Evolutionary conservation across 208 protist genomes (phyloP), one percentile per base, ranked within the genome.

Genomic region (Spongospora subterranea): DNA sequence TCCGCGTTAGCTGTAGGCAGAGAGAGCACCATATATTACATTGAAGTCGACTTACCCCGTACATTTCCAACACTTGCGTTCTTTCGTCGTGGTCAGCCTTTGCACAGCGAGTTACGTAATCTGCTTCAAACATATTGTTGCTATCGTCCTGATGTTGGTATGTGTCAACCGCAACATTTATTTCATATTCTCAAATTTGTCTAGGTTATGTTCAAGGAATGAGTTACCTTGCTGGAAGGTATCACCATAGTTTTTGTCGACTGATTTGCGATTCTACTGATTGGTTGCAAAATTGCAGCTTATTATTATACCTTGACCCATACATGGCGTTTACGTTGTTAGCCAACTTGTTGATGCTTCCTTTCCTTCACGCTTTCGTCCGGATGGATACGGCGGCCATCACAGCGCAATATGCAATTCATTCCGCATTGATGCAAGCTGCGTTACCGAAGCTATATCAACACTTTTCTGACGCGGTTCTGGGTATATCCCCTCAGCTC

Each of bases 131-230:
- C 92, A 41, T 93, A 77, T 82, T 91, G 88, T 50, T 88, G 40
- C 60, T 93, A 91, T 65, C 88, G 92, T 0, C 91, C 77, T 50
- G 92, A 93, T 29, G 46, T 93, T 32, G 71, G 50, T 60, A 24
- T 6, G 50, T 60, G 13, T 29, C 50, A 60, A 60, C 24, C 24
- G 24, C 24, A 29, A 24, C 13, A 29, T 60, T 60, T 60, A 60
- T 60, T 60, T 6, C 50, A 29, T 24, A 29, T 60, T 60, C 13
- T 60, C 50, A 29, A 29, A 60, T 60, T 29, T 60, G 50, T 60
- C 6, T 60, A 60, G 92, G 92, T 0, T 93, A 93, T 41, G 92
- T 93, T 0, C 92, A 93, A 65, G 92, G 92, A 0, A 93, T 93
- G 92, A 77, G 38, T 1, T 92, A 92, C 64, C 77, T 93, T 40